Base-by-base conservation (phyloP, 257 asterid genomes). In the Asclepias syriaca region DNA sequence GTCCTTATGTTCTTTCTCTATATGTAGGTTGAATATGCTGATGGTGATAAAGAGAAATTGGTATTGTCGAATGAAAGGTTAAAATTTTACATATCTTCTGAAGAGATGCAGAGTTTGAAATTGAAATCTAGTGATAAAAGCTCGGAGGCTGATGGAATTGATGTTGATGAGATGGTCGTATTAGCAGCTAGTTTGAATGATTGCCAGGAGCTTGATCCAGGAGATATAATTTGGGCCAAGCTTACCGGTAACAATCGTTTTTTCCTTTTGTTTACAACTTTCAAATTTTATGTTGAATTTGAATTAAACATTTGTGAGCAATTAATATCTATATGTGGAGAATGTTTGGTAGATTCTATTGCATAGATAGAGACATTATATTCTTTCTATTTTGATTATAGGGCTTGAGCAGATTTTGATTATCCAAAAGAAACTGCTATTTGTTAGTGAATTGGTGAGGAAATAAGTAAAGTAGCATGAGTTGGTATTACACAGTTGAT, bases 181-280 rank as follows among this genome's bases (percentile, higher is more conserved):
- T 74, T 95, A 85, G 98, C 98, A 27, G 96, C 97, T 75, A 88
- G 87, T 80, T 78, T 92, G 79, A 96, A 87, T 76, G 90, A 85
- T 71, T 80, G 87, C 80, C 89, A 84, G 59, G 96, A 90, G 82
- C 88, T 88, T 56, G 99, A 90, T 70, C 84, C 89, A 15, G 99
- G 96, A 71, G 98, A 95, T 80, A 71, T 92, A 65, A 87, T 92
- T 71, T 95, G 99, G 99, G 99, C 99, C 57, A 95, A 95, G 88
- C 93, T 95, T 77, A 87, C 99, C 76, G 99, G 99, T 95, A 70
- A 55, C 75, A 78, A 71, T 32, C 9, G 5, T 69, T 69, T 34
- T 5, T 56, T 70, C 34, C 56, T 50, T 68, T 6, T n/a, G 2
- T 8, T 21, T 60, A 14, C 8, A 3, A 37, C n/a, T 79, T 57